Conservation (phyloP, 495 filamentous ascomycete genomes). For the Aspergillus sparsus region DNA sequence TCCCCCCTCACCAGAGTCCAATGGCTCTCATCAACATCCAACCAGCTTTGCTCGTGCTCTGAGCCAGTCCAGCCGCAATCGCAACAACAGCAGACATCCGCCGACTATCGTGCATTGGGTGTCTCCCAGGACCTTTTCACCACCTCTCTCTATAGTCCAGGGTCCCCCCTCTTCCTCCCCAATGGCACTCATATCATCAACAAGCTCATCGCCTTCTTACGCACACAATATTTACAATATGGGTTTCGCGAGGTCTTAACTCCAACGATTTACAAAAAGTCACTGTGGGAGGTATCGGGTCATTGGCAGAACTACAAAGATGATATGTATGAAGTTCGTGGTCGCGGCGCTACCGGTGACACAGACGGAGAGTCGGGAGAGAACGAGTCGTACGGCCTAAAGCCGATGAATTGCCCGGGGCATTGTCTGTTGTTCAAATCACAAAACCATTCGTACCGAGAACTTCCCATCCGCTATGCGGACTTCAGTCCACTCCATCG, state of each 20-base stretch:
- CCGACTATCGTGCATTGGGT: slow-evolving; percentile 72
- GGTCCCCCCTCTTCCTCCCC: slow-evolving; percentile 85
- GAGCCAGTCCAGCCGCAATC: slow-evolving; percentile 22
- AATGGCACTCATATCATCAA: slow-evolving; percentile 86
- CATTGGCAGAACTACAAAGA: slow-evolving; percentile 94
- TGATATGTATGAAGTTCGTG: slow-evolving; percentile 90
- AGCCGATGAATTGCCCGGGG: slow-evolving; percentile 97
- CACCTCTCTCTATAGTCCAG: slow-evolving; percentile 76
- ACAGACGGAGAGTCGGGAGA: slow-evolving; percentile 52
- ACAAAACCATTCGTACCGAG: slow-evolving; percentile 71
- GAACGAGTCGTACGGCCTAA: slow-evolving; percentile 82
- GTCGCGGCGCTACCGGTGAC: slow-evolving; percentile 54
- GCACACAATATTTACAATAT: slow-evolving; percentile 82
- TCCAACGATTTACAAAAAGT: slow-evolving; percentile 90
- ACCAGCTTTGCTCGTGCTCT: slow-evolving; percentile 43
- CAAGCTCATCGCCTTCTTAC: slow-evolving; percentile 80
- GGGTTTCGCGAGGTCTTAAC: slow-evolving; percentile 92
- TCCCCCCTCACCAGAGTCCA: slow-evolving; percentile 21
- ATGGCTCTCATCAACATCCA: slow-evolving; percentile 38
- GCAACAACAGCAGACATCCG: slow-evolving; percentile 25
- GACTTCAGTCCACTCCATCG: slow-evolving; percentile 92
- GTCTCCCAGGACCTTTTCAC: slow-evolving; percentile 75
- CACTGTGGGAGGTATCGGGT: slow-evolving; percentile 84
- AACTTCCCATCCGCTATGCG: slow-evolving; percentile 86
- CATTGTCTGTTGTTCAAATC: slow-evolving; percentile 87